phyloP scores from a whole-genome alignment of 495 filamentous ascomycete species.

The Penicillium lagena region DNA sequence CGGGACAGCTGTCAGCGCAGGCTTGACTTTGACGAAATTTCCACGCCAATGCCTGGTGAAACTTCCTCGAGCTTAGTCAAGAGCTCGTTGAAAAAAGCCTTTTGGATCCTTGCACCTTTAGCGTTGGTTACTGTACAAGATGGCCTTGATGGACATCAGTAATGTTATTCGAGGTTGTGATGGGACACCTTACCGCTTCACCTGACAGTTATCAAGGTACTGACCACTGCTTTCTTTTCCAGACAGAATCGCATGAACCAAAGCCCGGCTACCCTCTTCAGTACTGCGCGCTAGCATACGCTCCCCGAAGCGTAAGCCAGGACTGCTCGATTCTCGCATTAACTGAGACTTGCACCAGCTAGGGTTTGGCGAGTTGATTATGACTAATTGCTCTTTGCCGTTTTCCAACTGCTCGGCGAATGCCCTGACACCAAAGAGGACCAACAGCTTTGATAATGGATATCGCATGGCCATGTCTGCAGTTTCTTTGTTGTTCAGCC shows the following conservation, averaged over 20 bases:
- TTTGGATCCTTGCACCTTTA: constrained; percentile 2
- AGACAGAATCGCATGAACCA: constrained; percentile 23
- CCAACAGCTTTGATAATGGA: constrained; percentile 22
- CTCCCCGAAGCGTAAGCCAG: constrained; percentile 7
- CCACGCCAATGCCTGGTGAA: constrained; percentile 2
- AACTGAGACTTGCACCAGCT: constrained; percentile 13
- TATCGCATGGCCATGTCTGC: constrained; percentile 22
- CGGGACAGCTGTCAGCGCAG: no score
- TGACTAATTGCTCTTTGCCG: background rate
- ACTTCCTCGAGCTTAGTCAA: constrained; percentile 5
- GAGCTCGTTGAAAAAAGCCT: constrained; percentile 10
- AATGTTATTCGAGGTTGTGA: background rate
- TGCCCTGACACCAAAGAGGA: constrained; percentile 20
- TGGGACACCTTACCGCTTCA: constrained; percentile 5
- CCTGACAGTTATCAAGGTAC: constrained; percentile 24
- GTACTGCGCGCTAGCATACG: constrained; percentile 26
- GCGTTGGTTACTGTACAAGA: constrained; percentile 3
- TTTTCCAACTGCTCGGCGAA: constrained; percentile 14
- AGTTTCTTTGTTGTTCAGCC: constrained; percentile 15
- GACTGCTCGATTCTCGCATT: background rate
- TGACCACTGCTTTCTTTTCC: constrained; percentile 26
- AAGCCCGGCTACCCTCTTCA: constrained; percentile 28
- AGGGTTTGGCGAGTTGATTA: constrained; percentile 13
- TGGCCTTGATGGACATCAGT: constrained; percentile 1
- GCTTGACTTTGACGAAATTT: no score